Evolutionary conservation across 2,329 filamentous ascomycete genomes (phyloP).

Genomic region (Beauveria caledonica): DNA sequence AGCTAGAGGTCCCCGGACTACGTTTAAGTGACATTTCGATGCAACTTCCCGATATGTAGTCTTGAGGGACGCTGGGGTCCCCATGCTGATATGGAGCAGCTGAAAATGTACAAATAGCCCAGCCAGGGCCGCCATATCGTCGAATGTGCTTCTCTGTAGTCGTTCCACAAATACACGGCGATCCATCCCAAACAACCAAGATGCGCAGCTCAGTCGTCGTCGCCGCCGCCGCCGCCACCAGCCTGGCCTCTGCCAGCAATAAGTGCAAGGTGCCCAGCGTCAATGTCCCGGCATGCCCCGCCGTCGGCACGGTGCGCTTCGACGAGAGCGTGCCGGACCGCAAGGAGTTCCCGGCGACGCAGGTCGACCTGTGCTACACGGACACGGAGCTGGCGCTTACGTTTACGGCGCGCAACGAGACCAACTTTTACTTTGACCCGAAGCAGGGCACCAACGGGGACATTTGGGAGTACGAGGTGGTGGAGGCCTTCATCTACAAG

Average conservation of each 20-base stretch:
- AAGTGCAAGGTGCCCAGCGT: slow-evolving; percentile 20
- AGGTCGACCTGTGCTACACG: slow-evolving; percentile 40
- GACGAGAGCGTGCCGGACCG: slow-evolving; percentile 34
- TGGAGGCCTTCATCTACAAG: slow-evolving; percentile 40
- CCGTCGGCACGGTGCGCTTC: slow-evolving; percentile 28
- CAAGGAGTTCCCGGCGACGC: slow-evolving; percentile 33
- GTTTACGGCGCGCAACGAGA: slow-evolving; percentile 39
- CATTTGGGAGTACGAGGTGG: slow-evolving; percentile 42
- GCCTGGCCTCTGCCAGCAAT: slow-evolving; percentile 5
- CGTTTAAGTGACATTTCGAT: too few species aligned
- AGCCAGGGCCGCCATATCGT: too few species aligned
- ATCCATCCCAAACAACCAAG: background rate
- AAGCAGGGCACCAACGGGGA: slow-evolving; percentile 35
- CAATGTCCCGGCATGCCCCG: slow-evolving; percentile 31
- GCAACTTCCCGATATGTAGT: too few species aligned
- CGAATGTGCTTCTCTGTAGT: too few species aligned
- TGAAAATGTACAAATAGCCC: too few species aligned
- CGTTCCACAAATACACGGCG: too few species aligned
- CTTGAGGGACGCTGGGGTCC: too few species aligned
- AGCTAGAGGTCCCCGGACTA: too few species aligned
- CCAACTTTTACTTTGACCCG: slow-evolving; percentile 37
- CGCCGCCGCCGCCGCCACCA: slow-evolving; percentile 1
- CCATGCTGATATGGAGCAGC: too few species aligned
- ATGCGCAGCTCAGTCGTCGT: slow-evolving; percentile 6
- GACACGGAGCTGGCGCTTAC: slow-evolving; percentile 29